Evolutionary conservation across 208 protist genomes (phyloP).

Genomic region (Kentomonas sorsogonicus): DNA sequence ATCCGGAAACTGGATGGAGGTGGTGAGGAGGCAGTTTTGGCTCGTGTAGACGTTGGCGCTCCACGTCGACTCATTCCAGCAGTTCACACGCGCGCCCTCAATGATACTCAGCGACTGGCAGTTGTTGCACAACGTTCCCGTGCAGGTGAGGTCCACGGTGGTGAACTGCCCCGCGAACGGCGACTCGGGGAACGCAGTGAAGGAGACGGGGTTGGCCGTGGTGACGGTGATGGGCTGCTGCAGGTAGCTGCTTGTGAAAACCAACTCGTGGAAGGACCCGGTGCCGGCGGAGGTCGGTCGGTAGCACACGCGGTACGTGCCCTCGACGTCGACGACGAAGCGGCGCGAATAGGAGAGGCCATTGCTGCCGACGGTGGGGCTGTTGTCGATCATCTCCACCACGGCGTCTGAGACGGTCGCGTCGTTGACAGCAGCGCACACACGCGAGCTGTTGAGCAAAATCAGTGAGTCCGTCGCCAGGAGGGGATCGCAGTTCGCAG

Average conservation of each 20-base stretch:
- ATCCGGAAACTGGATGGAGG: slow-evolving; percentile 56
- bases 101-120: slow-evolving; percentile 67
- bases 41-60: slow-evolving; percentile 66
- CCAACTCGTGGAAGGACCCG: slow-evolving; percentile 40
- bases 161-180: slow-evolving; percentile 71
- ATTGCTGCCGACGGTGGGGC: slow-evolving; percentile 12
- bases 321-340: slow-evolving; percentile 53
- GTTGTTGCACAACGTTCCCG: slow-evolving; percentile 31
- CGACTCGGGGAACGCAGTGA: slow-evolving; percentile 24
- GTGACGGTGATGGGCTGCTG: slow-evolving; percentile 24
- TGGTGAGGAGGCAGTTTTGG: slow-evolving; percentile 49
- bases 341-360: slow-evolving; percentile 30
- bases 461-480: slow-evolving; percentile 38
- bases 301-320: slow-evolving; percentile 86
- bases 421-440: slow-evolving; percentile 30
- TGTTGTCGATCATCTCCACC: slow-evolving; percentile 19
- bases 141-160: slow-evolving; percentile 52
- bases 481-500: slow-evolving; percentile 29
- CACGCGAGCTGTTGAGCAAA: slow-evolving; percentile 27
- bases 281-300: slow-evolving; percentile 17
- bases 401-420: neutral
- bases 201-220: slow-evolving; percentile 41
- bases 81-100: slow-evolving; percentile 45
- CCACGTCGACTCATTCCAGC: slow-evolving; percentile 45
- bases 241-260: slow-evolving; percentile 29